Evolutionary conservation across 2,329 filamentous ascomycete genomes (phyloP), one percentile per base, ranked within the genome.

Genomic region (Ophiostoma australiae): DNA sequence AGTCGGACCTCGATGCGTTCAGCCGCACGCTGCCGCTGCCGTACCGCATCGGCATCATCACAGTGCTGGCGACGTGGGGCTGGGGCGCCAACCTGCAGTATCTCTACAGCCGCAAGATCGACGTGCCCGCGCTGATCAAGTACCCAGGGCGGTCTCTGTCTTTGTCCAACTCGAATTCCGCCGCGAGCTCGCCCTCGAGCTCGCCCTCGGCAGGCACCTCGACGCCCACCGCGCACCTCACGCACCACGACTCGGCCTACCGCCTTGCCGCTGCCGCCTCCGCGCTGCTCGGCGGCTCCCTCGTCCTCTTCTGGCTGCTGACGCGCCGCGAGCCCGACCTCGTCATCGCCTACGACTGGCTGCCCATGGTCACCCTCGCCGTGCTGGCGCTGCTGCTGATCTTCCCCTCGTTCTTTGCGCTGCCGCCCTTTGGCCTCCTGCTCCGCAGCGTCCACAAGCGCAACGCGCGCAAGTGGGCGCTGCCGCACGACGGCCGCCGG

Each of bases 21-120:
- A 94, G 91, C 85, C 84, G 92, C 78, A 85, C 91, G 74, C 90
- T 98, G 75, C 95, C 94, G 69, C 84, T 98, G 73, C 94, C 95
- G 63, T 97, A 94, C 80, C 90, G 94, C 75, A 89, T 97, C 72
- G 92, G 93, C 73, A 87, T 96, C 75, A 90, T 97, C 76, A 83
- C 95, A 74, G 90, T 97, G 70, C 73, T 75, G 96, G 93, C 92
- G 76, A 90, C 97, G 77, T 98, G 94, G 94, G 93, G 92, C 79
- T 99, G 94, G 93, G 93, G 90, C 75, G 81, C 91, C 76, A 98
- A 97, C 82, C 87, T 98, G 58, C 93, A 97, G 78, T 94, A 92
- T 81, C 89, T 98, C 72, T 85, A 90, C 76, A 81, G 88, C 72
- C 84, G 89, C 77, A 91, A 91, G 78, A 96, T 99, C 82, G 93